Base-by-base conservation (phyloP, 2,329 filamentous ascomycete species). In the Aspergillus intermedius region DNA sequence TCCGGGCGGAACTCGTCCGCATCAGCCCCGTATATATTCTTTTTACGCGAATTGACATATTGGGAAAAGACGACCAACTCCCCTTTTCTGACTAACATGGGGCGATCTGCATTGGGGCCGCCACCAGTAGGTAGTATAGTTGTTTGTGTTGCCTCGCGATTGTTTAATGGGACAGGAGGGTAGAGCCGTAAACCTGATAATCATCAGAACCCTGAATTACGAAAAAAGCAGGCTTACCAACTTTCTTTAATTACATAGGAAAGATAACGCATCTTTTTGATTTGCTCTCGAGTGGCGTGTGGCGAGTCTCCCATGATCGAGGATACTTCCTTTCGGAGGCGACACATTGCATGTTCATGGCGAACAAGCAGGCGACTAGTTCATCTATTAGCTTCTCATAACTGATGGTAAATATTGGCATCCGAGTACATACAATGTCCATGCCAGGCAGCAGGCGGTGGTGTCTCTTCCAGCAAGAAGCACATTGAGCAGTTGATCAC, bases 191-290 rank as follows among this genome's bases (percentile, higher is more conserved):
- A 55, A 5, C 59, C 63, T 57, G 37, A n/a, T 8, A 44, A 32
- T 42, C 41, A 19, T 28, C 41, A 23, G 28, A 42, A 40, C 19
- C 12, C 35, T 46, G 21, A 48, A 48, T 42, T 42, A 49, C 17
- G 35, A 37, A n/a, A 28, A 28, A 19, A 6, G 12, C 21, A 46
- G 19, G 40, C 30, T 19, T 37, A 52, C 53, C 4, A 12, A 61
- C 59, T 70, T 58, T 80, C 77, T 47, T 74, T 74, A 42, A 74
- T 66, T 2, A 80, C 72, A 23, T 71, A 75, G 49, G 74, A 72
- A 15, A 75, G 67, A 51, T 77, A 77, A 5, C 72, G 68, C 49
- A 77, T 68, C 7, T 67, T 65, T 54, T 76, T 50, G 5, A 60
- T 52, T 19, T 58, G 51, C 40, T 57, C 47, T 44, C 55, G 49